Percentiles rank a stretch among this genome's conserved stretches.
These are phyloP conservation scores for Hymenochaete sp. DNA, from an alignment of 1,284 basidiomycete species.

Conservation along the genomic window DNA sequence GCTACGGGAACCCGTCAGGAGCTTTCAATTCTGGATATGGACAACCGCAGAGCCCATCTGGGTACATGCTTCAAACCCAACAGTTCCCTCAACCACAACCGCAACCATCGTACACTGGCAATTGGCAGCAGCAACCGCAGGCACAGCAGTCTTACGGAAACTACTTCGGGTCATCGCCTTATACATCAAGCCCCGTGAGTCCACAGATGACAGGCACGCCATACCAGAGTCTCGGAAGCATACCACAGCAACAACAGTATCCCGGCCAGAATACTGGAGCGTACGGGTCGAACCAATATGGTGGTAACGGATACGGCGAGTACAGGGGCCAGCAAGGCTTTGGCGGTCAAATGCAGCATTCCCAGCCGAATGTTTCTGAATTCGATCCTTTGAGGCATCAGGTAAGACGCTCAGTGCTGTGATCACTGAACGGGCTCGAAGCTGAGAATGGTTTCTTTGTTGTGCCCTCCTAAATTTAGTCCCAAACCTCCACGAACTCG, in stretches of 20 bases:
- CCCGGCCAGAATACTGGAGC: too few relatives aligned
- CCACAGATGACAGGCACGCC: conserved; percentile 27
- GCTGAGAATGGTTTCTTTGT: too few relatives aligned
- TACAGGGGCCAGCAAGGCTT: conserved; percentile 3
- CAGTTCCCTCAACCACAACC: conserved; percentile 17
- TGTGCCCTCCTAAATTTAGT: conserved; percentile 25
- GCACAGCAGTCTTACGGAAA: conserved; percentile 26
- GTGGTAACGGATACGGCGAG: conserved; percentile 17
- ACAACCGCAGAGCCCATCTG: conserved; percentile 26
- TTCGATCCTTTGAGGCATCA: conserved; percentile 17
- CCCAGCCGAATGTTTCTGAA: conserved; percentile 19
- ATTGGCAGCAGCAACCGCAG: conserved; percentile 14
- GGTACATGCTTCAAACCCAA: conserved; percentile 18
- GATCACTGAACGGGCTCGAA: conserved; percentile 49
- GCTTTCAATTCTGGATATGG: conserved; percentile 15
- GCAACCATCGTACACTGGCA: conserved; percentile 5
- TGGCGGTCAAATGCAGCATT: conserved; percentile 7
- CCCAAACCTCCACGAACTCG: conserved; percentile 20
- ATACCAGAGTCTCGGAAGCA: conserved; percentile 26
- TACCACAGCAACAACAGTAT: conserved; percentile 24
- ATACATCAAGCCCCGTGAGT: conserved; percentile 22
- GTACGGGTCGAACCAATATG: conserved; percentile 14
- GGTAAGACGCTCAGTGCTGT: conserved; percentile 26
- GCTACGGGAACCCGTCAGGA: conserved; percentile 21
- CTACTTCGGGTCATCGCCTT: conserved; percentile 27